Base-by-base conservation (phyloP, 164 flowering plant genomes). In the Santalum album region DNA sequence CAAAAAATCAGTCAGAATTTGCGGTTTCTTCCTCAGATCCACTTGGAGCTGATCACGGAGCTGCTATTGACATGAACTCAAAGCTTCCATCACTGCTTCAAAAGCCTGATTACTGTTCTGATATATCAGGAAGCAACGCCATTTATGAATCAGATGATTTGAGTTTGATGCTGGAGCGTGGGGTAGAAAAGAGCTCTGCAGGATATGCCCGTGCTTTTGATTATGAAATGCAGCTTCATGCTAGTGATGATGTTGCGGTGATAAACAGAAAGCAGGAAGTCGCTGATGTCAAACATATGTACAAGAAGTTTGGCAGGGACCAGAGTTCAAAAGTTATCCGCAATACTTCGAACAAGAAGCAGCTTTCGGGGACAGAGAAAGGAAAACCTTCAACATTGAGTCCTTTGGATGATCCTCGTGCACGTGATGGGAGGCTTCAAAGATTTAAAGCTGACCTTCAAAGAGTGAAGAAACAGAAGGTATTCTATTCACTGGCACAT, bases 401-500 rank as follows among this genome's bases (percentile, higher is more conserved):
- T 71, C 83, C 95, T 64, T 58, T 75, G 63, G 86, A 82, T 49
- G 99, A 94, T 66, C 95, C 99, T 62, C 85, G 80, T 55, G 86
- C 80, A 24, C 97, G 97, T 47, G 99, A 97, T 46, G 97, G 84
- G 56, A 85, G 64, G 63, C 64, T 94, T 46, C 79, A 96, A 67
- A 71, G 80, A 51, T 87, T 32, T 59, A 94, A 94, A 78, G 88
- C 89, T 56, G 97, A 87, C 70, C 81, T 94, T 53, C 97, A 85
- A 78, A 94, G 86, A 77, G 55, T 75, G 67, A 94, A 94, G 78
- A 90, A 78, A 75, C 87, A 90, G 69, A 70, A 83, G 92, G 99
- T 92, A 77, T 17, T 53, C 10, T 60, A 6, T 19, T 56, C 52
- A 15, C n/a, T n/a, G n/a, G 2, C 25, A 39, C 12, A 35, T n/a